Conservation (phyloP, 164 flowering plant genomes). For the Platanus orientalis region DNA sequence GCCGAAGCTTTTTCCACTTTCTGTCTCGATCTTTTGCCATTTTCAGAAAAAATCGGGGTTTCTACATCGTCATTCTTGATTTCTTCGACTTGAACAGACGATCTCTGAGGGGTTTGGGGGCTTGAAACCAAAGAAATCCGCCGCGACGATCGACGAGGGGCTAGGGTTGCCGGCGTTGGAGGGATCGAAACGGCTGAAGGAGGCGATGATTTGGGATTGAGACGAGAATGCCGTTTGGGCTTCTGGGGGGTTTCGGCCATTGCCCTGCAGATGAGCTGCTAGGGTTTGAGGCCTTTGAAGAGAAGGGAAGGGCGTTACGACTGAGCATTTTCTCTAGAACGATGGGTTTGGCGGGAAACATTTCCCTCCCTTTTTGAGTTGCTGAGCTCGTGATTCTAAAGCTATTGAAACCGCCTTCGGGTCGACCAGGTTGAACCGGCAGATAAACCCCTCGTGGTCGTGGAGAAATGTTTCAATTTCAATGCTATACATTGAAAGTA, state of each 20-base stretch:
- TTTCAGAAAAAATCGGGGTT: constrained; percentile 11
- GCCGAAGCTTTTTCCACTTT: not conserved
- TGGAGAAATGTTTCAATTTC: too few species aligned
- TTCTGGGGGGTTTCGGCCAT: constrained; percentile 16
- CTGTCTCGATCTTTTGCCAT: constrained; percentile 1
- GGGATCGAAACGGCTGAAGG: constrained; percentile 12
- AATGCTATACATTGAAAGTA: too few species aligned
- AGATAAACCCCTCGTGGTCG: too few species aligned
- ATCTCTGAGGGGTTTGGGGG: not conserved
- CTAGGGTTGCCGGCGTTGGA: constrained; percentile 10
- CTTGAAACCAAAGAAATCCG: not conserved
- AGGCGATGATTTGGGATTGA: constrained; percentile 7
- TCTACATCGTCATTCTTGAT: not conserved
- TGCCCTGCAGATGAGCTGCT: not conserved
- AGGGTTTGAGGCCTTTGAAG: not conserved
- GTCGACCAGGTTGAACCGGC: too few species aligned
- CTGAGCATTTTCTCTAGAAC: not conserved
- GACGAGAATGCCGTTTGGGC: constrained; percentile 1
- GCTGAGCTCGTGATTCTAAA: too few species aligned
- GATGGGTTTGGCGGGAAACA: not conserved
- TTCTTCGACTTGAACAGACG: not conserved
- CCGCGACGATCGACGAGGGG: constrained; percentile 20
- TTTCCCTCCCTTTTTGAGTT: not conserved
- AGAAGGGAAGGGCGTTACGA: not conserved
- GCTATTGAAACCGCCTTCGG: too few species aligned